Conservation (phyloP, 2,329 filamentous ascomycete species). For the Neopestalotiopsis clavispora region DNA sequence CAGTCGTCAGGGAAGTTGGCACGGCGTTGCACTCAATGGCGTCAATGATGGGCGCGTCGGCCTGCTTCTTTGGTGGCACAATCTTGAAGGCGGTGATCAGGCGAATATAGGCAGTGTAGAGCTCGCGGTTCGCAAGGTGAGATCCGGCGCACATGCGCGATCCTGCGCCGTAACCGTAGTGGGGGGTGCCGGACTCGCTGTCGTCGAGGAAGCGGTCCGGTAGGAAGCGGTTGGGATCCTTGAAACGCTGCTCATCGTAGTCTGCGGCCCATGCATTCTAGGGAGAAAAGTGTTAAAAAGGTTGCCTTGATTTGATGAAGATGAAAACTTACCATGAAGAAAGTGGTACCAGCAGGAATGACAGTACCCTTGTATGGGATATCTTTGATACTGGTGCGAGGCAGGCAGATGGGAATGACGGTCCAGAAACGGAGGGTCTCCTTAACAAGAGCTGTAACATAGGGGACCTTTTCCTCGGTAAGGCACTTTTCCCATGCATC, state of each 20-base stretch:
- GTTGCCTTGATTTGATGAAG: neutral
- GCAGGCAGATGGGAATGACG: constrained; percentile 80
- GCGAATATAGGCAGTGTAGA: constrained; percentile 16
- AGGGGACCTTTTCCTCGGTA: constrained; percentile 51
- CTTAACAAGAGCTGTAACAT: constrained; percentile 78
- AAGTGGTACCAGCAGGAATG: constrained; percentile 78
- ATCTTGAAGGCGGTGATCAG: constrained; percentile 14
- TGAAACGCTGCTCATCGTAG: constrained; percentile 16
- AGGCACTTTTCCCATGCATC: constrained; percentile 17
- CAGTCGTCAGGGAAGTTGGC: constrained; percentile 62
- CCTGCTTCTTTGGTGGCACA: constrained; percentile 43
- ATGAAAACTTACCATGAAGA: constrained; percentile 64
- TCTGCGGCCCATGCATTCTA: constrained; percentile 15
- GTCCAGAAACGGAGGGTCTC: constrained; percentile 80
- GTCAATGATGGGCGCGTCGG: constrained; percentile 59
- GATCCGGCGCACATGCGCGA: constrained; percentile 16
- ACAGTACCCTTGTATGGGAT: constrained; percentile 70
- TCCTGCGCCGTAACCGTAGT: constrained; percentile 15
- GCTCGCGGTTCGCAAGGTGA: constrained; percentile 15
- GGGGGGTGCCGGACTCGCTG: constrained; percentile 9
- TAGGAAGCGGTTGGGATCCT: constrained; percentile 2
- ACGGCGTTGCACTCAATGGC: constrained; percentile 61
- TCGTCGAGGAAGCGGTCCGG: constrained; percentile 13
- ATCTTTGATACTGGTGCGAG: constrained; percentile 73
- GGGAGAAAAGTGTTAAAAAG: neutral